Evolutionary conservation across 148 eudicot species (phyloP).

Genomic region (Agrostemma githago): DNA sequence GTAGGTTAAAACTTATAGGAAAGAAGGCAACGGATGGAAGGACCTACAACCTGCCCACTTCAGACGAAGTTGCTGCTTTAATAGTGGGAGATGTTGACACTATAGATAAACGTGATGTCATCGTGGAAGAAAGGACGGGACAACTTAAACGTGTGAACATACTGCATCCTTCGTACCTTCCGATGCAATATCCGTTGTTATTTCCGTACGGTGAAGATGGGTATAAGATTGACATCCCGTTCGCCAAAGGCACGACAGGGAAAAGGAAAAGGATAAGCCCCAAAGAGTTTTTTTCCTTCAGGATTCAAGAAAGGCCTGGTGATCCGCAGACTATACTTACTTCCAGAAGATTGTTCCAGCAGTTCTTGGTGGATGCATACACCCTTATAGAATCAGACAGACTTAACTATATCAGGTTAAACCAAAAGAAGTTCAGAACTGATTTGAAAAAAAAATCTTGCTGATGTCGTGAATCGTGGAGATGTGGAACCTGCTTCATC

Average conservation of each 20-base stretch:
- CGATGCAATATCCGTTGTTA: neutral
- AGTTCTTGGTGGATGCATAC: neutral
- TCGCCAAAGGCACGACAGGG: too few relatives aligned
- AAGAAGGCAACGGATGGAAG: conserved; percentile 1
- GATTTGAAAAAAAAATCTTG: too few relatives aligned
- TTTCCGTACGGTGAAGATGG: neutral
- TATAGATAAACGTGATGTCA: neutral
- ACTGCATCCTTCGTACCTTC: neutral
- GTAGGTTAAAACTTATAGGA: neutral
- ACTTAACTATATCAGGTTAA: too few relatives aligned
- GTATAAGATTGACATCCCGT: too few relatives aligned
- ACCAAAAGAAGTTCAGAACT: too few relatives aligned
- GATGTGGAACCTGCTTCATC: neutral
- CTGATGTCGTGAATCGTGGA: too few relatives aligned
- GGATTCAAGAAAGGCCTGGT: neutral
- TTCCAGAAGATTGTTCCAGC: neutral
- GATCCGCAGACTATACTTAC: neutral
- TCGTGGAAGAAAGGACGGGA: neutral
- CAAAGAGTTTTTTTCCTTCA: neutral
- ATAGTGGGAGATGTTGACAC: neutral
- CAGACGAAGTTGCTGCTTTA: neutral
- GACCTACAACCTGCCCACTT: neutral
- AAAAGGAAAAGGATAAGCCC: too few relatives aligned
- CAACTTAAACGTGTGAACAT: neutral
- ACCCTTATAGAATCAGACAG: neutral